Conservation (phyloP, 768 basidiomycete species). For the Lyophyllum shimeji region DNA sequence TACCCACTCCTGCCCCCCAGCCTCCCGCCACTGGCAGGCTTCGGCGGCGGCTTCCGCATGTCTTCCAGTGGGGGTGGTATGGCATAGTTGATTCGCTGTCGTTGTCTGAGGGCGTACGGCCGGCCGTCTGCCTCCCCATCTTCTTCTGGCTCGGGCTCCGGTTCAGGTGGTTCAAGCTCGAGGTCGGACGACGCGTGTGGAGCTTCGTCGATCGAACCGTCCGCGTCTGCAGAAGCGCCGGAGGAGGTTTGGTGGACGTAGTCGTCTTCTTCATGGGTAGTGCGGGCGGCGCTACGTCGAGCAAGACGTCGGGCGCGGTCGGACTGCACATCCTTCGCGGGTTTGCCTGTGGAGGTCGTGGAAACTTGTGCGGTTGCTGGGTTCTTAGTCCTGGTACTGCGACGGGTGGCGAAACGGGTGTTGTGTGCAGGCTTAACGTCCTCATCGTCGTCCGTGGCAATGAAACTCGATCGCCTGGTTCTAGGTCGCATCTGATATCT, state of each 20-base stretch:
- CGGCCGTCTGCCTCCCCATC: conserved; percentile 54
- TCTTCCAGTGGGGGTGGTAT: conserved; percentile 83
- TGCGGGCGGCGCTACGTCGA: conserved; percentile 26
- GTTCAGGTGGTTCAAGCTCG: conserved; percentile 36
- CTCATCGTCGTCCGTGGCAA: conserved; percentile 49
- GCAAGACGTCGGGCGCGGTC: conserved; percentile 28
- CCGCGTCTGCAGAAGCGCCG: conserved; percentile 50
- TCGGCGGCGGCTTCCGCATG: conserved; percentile 46
- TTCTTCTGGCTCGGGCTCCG: conserved; percentile 44
- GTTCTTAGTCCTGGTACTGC: conserved; percentile 27
- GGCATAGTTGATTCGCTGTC: conserved; percentile 74
- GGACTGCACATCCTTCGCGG: conserved; percentile 14
- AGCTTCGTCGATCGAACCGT: conserved; percentile 59
- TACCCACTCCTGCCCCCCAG: conserved; percentile 23
- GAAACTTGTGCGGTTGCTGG: conserved; percentile 19
- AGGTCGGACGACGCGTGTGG: conserved; percentile 44
- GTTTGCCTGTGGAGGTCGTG: conserved; percentile 6
- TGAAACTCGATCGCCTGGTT: conserved; percentile 26
- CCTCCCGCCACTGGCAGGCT: conserved; percentile 29
- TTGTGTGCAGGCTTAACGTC: conserved; percentile 38
- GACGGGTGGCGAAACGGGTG: conserved; percentile 37
- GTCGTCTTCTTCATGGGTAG: conserved; percentile 45
- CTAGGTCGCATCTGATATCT: conserved; percentile 20
- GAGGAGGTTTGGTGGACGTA: conserved; percentile 50
- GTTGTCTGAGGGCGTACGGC: conserved; percentile 66